Base-by-base conservation (phyloP, 2,329 filamentous ascomycete genomes). In the Aspergillus ustus region DNA sequence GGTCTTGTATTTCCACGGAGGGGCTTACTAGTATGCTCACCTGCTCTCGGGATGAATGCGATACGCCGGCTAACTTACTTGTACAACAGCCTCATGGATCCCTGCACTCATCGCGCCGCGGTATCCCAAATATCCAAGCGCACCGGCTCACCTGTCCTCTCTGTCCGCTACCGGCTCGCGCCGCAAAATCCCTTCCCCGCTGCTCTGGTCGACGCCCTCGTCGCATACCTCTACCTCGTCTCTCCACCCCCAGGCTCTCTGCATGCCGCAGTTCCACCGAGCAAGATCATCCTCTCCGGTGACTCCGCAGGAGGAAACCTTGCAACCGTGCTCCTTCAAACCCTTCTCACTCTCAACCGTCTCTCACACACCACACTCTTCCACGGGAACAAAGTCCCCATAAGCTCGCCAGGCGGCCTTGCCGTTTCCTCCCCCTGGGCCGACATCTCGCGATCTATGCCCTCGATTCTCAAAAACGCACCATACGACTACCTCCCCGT, bases 161-260 rank as follows among this genome's bases (percentile, higher is more conserved):
- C 78, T 11, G 77, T 83, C 25, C 74, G 79, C 52, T 82, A 82
- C 64, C 76, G 81, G 54, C 74, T 82, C 7, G 80, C 80, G 2
- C 81, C 81, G 17, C 79, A 82, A 54, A 71, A 80, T 46, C 78
- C 81, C 9, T 83, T 82, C 63, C 81, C 81, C 17, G 74, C 80
- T 4, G 78, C 78, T 3, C 67, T 83, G 6, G 72, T 82, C 45
- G 81, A 83, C 66, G 75, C 77, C 28, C 68, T 83, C n/a, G 71
- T 78, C 15, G 76, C 78, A n/a, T 83, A 83, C 61, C 72, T 83
- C 3, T 80, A 77, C 29, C 75, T 83, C 29, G 71, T 82, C 7
- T 74, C 78, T 13, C 81, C 80, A 11, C 80, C 80, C 0, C 68
- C 73, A 13, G 78, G 77, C 13, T 73, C 80, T 19, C 66, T 77